Evolutionary conservation across 352 stramenopile genomes (phyloP).

Genomic region (Phytopythium kandeliae): DNA sequence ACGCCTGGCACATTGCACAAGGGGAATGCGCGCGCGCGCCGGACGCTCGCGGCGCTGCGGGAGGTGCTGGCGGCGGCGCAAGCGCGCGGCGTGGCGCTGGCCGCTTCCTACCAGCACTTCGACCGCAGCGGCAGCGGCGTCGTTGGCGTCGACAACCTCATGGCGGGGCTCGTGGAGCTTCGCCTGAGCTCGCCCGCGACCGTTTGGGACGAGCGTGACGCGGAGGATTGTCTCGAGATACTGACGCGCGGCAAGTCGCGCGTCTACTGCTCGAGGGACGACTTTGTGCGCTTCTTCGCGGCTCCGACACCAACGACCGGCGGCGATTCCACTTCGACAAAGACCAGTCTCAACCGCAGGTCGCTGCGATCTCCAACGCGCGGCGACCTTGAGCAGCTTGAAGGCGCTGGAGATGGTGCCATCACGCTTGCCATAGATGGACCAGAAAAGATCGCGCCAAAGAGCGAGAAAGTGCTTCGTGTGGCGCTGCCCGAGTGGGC

Average conservation of each 20-base stretch:
- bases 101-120: conserved; percentile 54
- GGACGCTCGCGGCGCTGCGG: conserved; percentile 29
- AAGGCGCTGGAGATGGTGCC: background rate
- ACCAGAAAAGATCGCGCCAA: conserved; percentile 3
- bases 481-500: conserved; percentile 51
- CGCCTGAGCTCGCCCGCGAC: conserved; percentile 11
- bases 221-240: conserved; percentile 31
- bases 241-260: conserved; percentile 35
- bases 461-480: conserved; percentile 17
- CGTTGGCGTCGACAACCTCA: conserved; percentile 45
- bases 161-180: conserved; percentile 43
- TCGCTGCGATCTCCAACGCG: background rate
- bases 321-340: background rate
- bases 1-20: too few species aligned
- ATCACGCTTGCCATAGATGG: background rate
- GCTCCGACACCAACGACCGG: background rate
- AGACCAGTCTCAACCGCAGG: background rate
- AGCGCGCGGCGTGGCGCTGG: conserved; percentile 38
- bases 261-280: conserved; percentile 42
- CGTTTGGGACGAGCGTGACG: conserved; percentile 38
- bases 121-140: conserved; percentile 36
- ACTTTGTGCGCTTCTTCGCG: conserved; percentile 49
- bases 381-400: background rate
- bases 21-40: background rate
- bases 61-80: conserved; percentile 44